phyloP scores from a whole-genome alignment of 2,329 filamentous ascomycete species.

The Arachnomyces sp. region DNA sequence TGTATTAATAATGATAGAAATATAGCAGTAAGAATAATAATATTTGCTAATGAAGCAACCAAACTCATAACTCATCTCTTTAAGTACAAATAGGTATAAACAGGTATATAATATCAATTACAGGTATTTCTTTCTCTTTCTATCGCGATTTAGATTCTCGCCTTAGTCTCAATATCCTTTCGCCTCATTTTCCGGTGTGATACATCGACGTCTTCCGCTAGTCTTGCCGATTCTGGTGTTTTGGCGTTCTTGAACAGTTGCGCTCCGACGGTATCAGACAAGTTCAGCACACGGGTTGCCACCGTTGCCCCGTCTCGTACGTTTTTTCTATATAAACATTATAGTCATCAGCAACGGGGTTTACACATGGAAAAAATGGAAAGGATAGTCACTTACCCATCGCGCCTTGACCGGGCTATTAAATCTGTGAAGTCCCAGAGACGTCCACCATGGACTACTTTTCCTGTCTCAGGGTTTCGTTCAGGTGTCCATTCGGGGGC shows the following conservation, averaged over 20 bases:
- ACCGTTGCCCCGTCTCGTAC: constrained; percentile 88
- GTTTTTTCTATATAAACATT: constrained; percentile 57
- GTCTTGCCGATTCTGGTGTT: constrained; percentile 13
- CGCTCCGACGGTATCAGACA: constrained; percentile 67
- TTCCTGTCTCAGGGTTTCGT: constrained; percentile 55
- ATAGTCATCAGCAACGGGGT: constrained; percentile 3
- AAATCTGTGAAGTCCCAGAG: constrained; percentile 89
- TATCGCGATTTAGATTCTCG: constrained; percentile 20
- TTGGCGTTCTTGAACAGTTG: constrained; percentile 51
- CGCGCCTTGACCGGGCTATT: constrained; percentile 72
- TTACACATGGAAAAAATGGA: not conserved
- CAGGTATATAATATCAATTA: too few relatives aligned
- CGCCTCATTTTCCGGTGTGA: constrained; percentile 30
- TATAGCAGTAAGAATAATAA: too few relatives aligned
- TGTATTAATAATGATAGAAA: too few relatives aligned
- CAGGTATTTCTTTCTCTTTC: too few relatives aligned
- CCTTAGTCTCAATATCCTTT: constrained; percentile 27
- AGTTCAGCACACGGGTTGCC: constrained; percentile 65
- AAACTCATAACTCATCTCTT: too few relatives aligned
- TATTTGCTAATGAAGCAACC: too few relatives aligned
- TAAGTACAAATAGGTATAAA: too few relatives aligned
- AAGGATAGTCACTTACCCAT: constrained; percentile 51
- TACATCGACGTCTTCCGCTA: constrained; percentile 20
- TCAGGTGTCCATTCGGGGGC: constrained; percentile 66
- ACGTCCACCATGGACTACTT: constrained; percentile 61